Evolutionary conservation across 768 basidiomycete genomes (phyloP).

Genomic region (Tylopilus balloui): DNA sequence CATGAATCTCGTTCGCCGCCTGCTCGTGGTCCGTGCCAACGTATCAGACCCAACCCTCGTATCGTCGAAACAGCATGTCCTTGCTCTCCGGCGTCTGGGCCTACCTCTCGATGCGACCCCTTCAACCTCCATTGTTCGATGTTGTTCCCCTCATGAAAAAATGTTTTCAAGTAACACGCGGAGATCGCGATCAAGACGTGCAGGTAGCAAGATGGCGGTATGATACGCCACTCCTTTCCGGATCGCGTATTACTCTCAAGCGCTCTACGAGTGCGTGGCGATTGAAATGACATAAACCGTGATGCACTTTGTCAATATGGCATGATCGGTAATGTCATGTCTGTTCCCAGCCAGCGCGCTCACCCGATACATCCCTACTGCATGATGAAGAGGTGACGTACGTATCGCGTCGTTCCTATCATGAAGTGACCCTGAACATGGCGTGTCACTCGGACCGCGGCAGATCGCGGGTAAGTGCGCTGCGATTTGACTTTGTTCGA

Average conservation of each 20-base stretch:
- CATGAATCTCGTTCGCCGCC: background rate
- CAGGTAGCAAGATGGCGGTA: background rate
- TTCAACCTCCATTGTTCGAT: background rate
- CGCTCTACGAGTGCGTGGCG: background rate
- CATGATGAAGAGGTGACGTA: background rate
- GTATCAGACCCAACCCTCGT: background rate
- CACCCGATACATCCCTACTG: background rate
- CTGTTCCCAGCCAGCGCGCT: background rate
- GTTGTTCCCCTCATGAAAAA: background rate
- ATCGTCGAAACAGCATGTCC: background rate
- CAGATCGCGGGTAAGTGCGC: background rate
- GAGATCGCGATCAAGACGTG: background rate
- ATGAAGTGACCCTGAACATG: background rate
- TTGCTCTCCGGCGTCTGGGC: background rate
- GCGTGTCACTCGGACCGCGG: background rate
- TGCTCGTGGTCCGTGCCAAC: too few relatives aligned
- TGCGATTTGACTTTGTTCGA: background rate
- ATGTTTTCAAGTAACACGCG: background rate
- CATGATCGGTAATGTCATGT: background rate
- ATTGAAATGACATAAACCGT: background rate
- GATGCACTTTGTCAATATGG: background rate
- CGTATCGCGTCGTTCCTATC: background rate
- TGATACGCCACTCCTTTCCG: background rate
- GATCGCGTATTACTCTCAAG: too few relatives aligned
- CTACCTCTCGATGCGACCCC: constrained; percentile 11